These are phyloP conservation scores for Phytophthora foliorum DNA, from an alignment of 352 stramenopile genomes.

Conservation along the genomic window DNA sequence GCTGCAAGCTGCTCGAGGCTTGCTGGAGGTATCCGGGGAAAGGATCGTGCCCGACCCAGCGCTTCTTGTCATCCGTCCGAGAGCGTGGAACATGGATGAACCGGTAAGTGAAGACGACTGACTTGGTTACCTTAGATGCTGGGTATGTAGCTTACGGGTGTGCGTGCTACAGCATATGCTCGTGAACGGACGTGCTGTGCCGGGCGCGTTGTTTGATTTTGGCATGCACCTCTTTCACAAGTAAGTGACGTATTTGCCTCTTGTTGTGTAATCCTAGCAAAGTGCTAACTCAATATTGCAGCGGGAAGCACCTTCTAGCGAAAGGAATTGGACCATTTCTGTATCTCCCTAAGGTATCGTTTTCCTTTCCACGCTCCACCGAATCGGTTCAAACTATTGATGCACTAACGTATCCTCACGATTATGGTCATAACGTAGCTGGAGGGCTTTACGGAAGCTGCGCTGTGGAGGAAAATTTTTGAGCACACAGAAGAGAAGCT, in stretches of 20 bases:
- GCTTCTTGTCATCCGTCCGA: slow-evolving; percentile 93
- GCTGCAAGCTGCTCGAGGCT: slow-evolving; percentile 89
- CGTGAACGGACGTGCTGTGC: slow-evolving; percentile 89
- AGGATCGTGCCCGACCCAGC: slow-evolving; percentile 53
- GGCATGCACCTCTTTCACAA: slow-evolving; percentile 97
- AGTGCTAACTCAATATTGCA: slow-evolving; percentile 18
- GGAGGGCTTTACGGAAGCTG: slow-evolving; percentile 94
- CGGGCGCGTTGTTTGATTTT: slow-evolving; percentile 96
- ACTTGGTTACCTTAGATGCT: neutral
- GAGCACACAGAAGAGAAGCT: slow-evolving; percentile 90
- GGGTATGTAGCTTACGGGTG: neutral
- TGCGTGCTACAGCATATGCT: slow-evolving; percentile 78
- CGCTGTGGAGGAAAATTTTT: slow-evolving; percentile 97
- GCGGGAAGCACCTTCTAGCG: slow-evolving; percentile 77
- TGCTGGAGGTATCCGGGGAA: slow-evolving; percentile 41
- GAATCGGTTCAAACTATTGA: neutral
- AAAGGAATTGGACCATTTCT: slow-evolving; percentile 92
- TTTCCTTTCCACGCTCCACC: neutral
- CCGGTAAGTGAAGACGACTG: slow-evolving; percentile 43
- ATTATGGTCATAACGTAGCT: slow-evolving; percentile 49
- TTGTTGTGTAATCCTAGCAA: neutral
- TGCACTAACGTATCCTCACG: neutral
- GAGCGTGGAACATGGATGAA: slow-evolving; percentile 97
- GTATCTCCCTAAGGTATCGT: slow-evolving; percentile 93
- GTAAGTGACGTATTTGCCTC: slow-evolving; percentile 32